A percentile compares a stretch with the other conserved stretches of the same genome.
These are phyloP conservation scores for Crassisporium funariophilum DNA, from an alignment of 768 basidiomycete genomes.

Conservation along the genomic window DNA sequence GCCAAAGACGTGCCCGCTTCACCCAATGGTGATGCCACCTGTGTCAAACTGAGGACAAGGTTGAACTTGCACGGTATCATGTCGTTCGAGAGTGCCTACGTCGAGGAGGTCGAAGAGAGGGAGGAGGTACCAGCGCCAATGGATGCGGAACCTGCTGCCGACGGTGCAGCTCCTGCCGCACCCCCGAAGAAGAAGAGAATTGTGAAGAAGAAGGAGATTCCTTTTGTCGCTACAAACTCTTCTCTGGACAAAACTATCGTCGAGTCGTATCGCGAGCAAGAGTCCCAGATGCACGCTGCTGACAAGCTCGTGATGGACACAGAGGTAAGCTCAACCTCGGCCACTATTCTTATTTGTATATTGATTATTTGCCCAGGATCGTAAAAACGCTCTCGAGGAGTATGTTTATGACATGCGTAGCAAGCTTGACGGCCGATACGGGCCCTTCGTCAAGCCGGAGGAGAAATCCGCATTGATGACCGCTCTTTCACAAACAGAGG, in stretches of 20 bases:
- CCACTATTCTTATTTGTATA: neutral
- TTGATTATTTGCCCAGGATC: conserved; percentile 56
- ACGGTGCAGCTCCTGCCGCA: conserved; percentile 36
- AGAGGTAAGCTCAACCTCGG: conserved; percentile 59
- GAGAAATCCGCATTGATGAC: conserved; percentile 81
- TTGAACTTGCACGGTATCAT: conserved; percentile 85
- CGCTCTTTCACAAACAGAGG: conserved; percentile 79
- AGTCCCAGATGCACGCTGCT: conserved; percentile 83
- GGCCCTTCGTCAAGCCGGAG: conserved; percentile 64
- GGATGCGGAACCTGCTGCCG: conserved; percentile 57
- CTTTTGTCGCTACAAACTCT: conserved; percentile 65
- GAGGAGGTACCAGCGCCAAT: conserved; percentile 64
- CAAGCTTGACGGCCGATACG: conserved; percentile 90
- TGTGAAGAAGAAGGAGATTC: conserved; percentile 80
- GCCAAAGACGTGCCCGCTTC: conserved; percentile 79
- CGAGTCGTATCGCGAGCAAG: conserved; percentile 74
- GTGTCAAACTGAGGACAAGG: conserved; percentile 89
- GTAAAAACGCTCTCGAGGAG: conserved; percentile 98
- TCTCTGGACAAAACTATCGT: conserved; percentile 66
- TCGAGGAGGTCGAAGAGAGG: conserved; percentile 80
- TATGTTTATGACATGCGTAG: conserved; percentile 95
- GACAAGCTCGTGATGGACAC: conserved; percentile 99
- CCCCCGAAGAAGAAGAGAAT: conserved; percentile 85
- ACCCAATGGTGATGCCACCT: conserved; percentile 70
- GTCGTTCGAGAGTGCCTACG: conserved; percentile 85